phyloP scores from a whole-genome alignment of 208 protist genomes.

The Novymonas esmeraldas region DNA sequence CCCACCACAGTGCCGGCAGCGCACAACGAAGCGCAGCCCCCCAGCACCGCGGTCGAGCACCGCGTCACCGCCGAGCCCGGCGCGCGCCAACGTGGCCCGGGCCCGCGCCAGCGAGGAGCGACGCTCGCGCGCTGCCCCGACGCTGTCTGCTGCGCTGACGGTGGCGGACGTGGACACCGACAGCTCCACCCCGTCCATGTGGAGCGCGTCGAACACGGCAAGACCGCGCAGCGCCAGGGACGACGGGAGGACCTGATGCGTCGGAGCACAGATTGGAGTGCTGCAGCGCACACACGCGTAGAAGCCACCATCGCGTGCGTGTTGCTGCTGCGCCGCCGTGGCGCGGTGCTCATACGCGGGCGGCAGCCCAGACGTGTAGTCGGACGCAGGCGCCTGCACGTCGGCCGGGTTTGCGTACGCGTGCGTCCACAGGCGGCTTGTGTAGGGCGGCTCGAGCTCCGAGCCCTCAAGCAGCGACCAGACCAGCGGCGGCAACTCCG shows the following conservation, averaged over 20 bases:
- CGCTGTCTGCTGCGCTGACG: neutral
- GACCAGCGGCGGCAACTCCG: constrained; percentile 31
- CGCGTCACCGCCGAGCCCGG: neutral
- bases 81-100: neutral
- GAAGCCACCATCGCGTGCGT: no score
- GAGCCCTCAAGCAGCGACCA: constrained; percentile 52
- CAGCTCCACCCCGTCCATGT: constrained; percentile 46
- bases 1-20: constrained; percentile 60
- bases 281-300: constrained; percentile 79
- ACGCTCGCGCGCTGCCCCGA: neutral
- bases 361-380: neutral
- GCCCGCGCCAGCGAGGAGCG: neutral
- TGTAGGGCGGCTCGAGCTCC: constrained; percentile 66
- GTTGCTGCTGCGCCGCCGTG: constrained; percentile 26
- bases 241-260: constrained; percentile 47
- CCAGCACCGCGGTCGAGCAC: neutral
- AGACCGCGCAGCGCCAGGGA: constrained; percentile 42
- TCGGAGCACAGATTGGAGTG: constrained; percentile 58
- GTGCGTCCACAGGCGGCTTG: constrained; percentile 67
- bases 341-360: constrained; percentile 36
- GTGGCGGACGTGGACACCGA: constrained; percentile 34
- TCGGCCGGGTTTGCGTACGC: constrained; percentile 32
- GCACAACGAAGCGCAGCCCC: constrained; percentile 40
- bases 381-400: neutral
- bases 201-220: constrained; percentile 48